phyloP scores from a whole-genome alignment of 129 eudicot species.

The Artemisia annua region DNA sequence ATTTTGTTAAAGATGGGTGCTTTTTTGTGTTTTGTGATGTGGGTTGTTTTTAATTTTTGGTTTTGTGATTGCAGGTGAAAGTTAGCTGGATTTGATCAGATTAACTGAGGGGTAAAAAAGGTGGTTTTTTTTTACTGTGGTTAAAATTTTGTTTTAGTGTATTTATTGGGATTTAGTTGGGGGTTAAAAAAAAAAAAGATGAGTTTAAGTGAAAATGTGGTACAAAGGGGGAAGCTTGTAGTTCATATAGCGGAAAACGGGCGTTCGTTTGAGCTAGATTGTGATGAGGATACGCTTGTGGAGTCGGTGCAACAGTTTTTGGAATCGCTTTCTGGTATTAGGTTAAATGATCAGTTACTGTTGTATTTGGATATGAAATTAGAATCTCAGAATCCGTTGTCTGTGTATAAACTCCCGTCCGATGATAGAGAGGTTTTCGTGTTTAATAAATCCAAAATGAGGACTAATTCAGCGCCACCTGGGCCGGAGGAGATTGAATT shows the following conservation, averaged over 20 bases:
- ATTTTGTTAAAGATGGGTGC: conserved; percentile 9
- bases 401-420: conserved; percentile 83
- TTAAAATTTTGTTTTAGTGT: neutral
- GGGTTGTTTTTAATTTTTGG: conserved; percentile 34
- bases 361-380: conserved; percentile 78
- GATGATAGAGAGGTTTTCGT: conserved; percentile 78
- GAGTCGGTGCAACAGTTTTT: conserved; percentile 65
- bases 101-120: conserved; percentile 26
- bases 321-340: conserved; percentile 67
- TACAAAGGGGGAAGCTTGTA: conserved; percentile 71
- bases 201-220: conserved; percentile 58
- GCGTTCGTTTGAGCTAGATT: conserved; percentile 71
- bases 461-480: conserved; percentile 67
- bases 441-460: conserved; percentile 82
- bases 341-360: conserved; percentile 76
- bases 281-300: conserved; percentile 76
- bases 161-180: conserved; percentile 15
- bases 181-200: conserved; percentile 24
- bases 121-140: conserved; percentile 8
- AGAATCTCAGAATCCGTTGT: conserved; percentile 71
- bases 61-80: conserved; percentile 24
- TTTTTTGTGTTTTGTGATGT: conserved; percentile 21
- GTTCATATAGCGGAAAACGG: conserved; percentile 97
- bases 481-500: conserved; percentile 50
- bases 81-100: conserved; percentile 35